These are phyloP conservation scores for Mucor indicus DNA, from an alignment of 371 early-diverging fungal species.

Conservation along the genomic window DNA sequence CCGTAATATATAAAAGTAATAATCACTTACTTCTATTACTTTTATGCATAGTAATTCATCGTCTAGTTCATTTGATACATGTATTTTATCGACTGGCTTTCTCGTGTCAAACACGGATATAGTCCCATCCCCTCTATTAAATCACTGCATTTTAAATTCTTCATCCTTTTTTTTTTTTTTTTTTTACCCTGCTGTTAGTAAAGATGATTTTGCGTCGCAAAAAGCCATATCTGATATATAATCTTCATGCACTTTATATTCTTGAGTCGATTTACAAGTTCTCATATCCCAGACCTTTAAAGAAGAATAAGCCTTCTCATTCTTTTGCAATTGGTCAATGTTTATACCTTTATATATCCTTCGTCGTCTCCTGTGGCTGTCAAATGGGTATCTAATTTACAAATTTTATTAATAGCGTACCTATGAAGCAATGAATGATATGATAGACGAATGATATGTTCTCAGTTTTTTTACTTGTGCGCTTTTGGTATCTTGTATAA, in stretches of 20 bases:
- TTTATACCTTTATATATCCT: constrained; percentile 71
- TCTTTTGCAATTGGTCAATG: not conserved
- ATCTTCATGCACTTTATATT: constrained; percentile 78
- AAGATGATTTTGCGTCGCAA: constrained; percentile 51
- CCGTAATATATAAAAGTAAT: not conserved
- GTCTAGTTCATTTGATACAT: constrained; percentile 78
- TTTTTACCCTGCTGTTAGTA: constrained; percentile 64
- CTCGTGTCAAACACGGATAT: constrained; percentile 84
- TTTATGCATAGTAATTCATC: constrained; percentile 84
- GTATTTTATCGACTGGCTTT: constrained; percentile 59
- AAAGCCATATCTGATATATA: constrained; percentile 81
- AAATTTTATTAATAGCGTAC: constrained; percentile 72
- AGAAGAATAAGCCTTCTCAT: not conserved
- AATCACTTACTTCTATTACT: constrained; percentile 56
- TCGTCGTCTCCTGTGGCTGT: constrained; percentile 88
- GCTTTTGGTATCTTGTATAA: constrained; percentile 27
- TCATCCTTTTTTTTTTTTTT: not conserved
- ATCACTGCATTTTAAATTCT: not conserved
- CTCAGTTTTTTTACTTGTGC: constrained; percentile 40
- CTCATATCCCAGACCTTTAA: constrained; percentile 77
- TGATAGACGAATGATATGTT: not conserved
- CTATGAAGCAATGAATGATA: too few species aligned
- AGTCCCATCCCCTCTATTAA: constrained; percentile 75
- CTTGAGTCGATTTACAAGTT: constrained; percentile 56
- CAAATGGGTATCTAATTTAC: constrained; percentile 57